Base-by-base conservation (phyloP, 257 asterid genomes). In the Craterostigma plantagineum region DNA sequence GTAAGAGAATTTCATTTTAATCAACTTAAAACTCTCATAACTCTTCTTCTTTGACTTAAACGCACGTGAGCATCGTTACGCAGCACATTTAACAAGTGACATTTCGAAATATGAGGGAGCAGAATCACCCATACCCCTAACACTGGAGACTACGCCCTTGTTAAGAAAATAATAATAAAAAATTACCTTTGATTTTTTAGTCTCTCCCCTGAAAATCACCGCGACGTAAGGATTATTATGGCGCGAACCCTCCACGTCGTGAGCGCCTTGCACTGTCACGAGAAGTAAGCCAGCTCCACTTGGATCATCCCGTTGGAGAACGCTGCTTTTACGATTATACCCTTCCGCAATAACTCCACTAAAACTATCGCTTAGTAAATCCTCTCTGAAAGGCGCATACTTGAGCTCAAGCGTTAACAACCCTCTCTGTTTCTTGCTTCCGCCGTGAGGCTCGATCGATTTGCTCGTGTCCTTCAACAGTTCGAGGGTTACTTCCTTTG, bases 361-460 rank as follows among this genome's bases (percentile, higher is more conserved):
- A 27, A 72, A 57, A 40, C 52, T 35, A 23, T 56, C 65, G 7
- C 13, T 48, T 27, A 23, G n/a, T n/a, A n/a, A 23, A 23, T 76
- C 78, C 34, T 84, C 93, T 68, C 66, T 72, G 34, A 84, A 84
- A 11, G 93, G 96, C 34, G 77, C 93, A 46, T 84, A 84, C 14
- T 63, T 62, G 10, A 84, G 63, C 69, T 84, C 81, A 3, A 84
- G 69, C 55, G 68, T 34, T 30, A 84, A 64, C 45, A 69, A 68
- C 52, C 93, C 96, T 56, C 96, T 60, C 35, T 56, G 70, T 77
- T 66, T 79, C 73, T 65, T 76, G 57, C 60, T 23, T 6, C n/a
- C n/a, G n/a, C 30, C 57, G 9, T 58, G 65, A 27, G 66, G 50
- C 41, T 55, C 67, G 48, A 12, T 47, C 34, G 39, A 23, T 23